phyloP scores from a whole-genome alignment of 1,284 basidiomycete species.

The Apiotrichum akiyoshidainum region DNA sequence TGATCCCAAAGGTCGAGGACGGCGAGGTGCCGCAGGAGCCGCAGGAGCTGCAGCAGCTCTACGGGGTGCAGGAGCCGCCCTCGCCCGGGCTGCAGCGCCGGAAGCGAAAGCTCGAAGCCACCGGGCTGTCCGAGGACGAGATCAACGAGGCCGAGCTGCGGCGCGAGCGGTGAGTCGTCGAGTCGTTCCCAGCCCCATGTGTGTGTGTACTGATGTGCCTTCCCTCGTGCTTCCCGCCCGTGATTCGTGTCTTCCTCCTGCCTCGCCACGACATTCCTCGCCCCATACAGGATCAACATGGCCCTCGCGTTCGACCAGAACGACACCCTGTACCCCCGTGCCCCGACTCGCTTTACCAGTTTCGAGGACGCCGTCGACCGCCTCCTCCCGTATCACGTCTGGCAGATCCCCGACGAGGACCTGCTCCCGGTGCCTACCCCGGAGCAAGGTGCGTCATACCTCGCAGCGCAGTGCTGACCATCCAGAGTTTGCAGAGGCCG shows the following conservation, averaged over 20 bases:
- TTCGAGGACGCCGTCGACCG: constrained; percentile 38
- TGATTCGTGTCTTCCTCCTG: background rate
- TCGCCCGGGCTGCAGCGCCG: constrained; percentile 1
- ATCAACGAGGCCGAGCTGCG: constrained; percentile 15
- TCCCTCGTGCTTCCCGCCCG: background rate
- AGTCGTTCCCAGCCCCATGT: background rate
- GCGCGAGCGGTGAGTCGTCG: constrained; percentile 11
- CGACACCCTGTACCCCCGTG: constrained; percentile 28
- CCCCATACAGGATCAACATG: constrained; percentile 28
- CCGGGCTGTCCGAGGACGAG: constrained; percentile 11
- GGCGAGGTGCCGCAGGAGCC: background rate
- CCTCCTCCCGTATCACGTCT: constrained; percentile 46
- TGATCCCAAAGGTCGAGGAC: no score
- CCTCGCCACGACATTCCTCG: background rate
- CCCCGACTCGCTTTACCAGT: constrained; percentile 27
- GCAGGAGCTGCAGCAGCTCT: no score
- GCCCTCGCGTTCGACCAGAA: constrained; percentile 40
- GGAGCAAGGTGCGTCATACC: constrained; percentile 14
- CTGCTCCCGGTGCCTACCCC: constrained; percentile 18
- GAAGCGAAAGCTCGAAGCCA: constrained; percentile 14
- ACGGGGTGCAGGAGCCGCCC: background rate
- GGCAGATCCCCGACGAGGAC: constrained; percentile 45
- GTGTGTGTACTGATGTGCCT: background rate
- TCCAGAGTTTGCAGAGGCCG: constrained; percentile 20
- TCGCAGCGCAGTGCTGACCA: background rate